Evolutionary conservation across 371 early-diverging fungal species (phyloP).

Genomic region (Coemansia sp.): DNA sequence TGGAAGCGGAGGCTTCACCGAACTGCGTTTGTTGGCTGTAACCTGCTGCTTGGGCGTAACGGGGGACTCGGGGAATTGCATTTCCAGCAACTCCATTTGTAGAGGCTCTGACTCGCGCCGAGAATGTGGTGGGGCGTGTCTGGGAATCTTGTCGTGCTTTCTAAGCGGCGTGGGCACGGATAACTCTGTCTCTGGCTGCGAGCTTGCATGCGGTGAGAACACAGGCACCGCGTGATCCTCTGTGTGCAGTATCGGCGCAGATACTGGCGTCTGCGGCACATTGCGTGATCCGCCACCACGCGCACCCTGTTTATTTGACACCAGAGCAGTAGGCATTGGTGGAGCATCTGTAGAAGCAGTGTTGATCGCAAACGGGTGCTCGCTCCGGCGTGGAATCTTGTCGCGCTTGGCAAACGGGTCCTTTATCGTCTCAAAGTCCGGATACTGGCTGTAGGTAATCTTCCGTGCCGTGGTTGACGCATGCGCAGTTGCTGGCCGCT

Average conservation of each 20-base stretch:
- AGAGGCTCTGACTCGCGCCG: conserved; percentile 3
- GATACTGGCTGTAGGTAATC: conserved; percentile 45
- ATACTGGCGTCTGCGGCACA: conserved; percentile 5
- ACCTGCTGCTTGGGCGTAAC: conserved; percentile 8
- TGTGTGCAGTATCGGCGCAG: conserved; percentile 1
- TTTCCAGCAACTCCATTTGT: conserved; percentile 33
- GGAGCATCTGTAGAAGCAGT: conserved; percentile 2
- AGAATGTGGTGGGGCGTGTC: conserved; percentile 5
- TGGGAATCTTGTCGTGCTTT: conserved; percentile 37
- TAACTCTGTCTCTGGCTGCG: conserved; percentile 1
- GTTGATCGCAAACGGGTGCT: conserved; percentile 16
- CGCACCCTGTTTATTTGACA: conserved; percentile 5
- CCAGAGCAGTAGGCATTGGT: background rate
- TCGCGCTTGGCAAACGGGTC: conserved; percentile 52
- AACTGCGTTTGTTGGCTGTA: background rate
- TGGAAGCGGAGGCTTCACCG: conserved; percentile 10
- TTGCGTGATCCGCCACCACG: conserved; percentile 11
- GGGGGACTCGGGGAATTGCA: conserved; percentile 26
- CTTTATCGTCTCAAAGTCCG: conserved; percentile 44
- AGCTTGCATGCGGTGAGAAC: background rate
- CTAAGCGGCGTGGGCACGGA: conserved; percentile 29
- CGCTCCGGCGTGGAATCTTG: conserved; percentile 46
- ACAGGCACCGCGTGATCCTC: conserved; percentile 9
- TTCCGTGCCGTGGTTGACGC: conserved; percentile 28
- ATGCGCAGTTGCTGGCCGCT: conserved; percentile 40